A percentile compares a stretch with the other conserved stretches of the same genome.
phyloP scores from a whole-genome alignment of 2,329 filamentous ascomycete genomes.

The Trichoderma semiorbis region DNA sequence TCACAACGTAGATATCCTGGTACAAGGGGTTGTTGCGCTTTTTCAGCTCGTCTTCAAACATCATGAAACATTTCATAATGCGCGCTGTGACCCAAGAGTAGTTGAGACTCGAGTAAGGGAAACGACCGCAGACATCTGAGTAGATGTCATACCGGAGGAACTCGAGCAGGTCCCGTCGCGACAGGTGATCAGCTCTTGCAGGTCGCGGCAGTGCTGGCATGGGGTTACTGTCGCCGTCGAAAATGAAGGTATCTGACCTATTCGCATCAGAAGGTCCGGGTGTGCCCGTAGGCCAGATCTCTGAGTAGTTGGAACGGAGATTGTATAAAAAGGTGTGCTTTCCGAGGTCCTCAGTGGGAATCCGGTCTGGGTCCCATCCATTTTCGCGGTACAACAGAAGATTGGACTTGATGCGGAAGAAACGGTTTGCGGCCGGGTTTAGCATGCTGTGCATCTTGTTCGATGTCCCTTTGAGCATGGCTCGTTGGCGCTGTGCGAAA shows the following conservation, averaged over 20 bases:
- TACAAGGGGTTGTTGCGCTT: neutral
- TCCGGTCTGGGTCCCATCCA: neutral
- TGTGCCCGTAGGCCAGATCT: neutral
- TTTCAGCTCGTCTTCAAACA: neutral
- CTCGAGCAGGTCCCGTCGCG: neutral
- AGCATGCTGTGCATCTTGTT: neutral
- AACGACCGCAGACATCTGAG: neutral
- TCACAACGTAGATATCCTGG: neutral
- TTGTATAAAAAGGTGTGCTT: neutral
- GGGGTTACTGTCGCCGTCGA: neutral
- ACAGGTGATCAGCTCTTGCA: neutral
- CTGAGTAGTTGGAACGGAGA: neutral
- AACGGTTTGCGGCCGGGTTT: neutral
- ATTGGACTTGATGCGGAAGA: neutral
- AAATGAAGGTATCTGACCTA: neutral
- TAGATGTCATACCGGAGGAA: neutral
- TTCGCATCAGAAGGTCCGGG: neutral
- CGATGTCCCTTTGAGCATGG: neutral
- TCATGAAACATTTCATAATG: neutral
- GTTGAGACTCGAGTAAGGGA: neutral
- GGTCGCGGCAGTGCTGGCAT: neutral
- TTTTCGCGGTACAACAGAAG: neutral
- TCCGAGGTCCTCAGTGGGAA: neutral
- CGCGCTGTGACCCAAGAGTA: neutral
- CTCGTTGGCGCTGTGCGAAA: neutral